Evolutionary conservation across 306 rosid species (phyloP), one percentile per base, ranked within the genome.

Genomic region (Mimosa pudica): DNA sequence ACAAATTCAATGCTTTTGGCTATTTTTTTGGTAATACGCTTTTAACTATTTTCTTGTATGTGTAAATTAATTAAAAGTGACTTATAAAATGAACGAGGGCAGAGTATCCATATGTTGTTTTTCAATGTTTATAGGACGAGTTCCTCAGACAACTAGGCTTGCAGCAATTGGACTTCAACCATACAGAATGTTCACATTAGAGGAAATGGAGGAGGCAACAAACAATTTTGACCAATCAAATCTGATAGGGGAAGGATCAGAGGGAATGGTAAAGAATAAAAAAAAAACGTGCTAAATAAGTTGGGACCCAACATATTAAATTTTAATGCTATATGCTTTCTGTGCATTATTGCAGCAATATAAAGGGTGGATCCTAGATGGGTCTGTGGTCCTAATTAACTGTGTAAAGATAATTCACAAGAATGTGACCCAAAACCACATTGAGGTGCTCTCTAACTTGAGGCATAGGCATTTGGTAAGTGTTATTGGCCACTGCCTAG

Each of bases 391-490:
- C 49, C 87, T 84, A 3, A 86, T 96, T 73, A 90, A 73, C 36
- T 84, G 93, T 80, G 72, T 89, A 45, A 93, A 86, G 76, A 55
- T 89, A 60, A 93, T 82, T 88, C 98, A 88, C 76, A 96, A 93
- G 67, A 85, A 86, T 65, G 10, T 82, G 55, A 78, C 88, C 47
- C 90, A 88, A 82, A 86, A 86, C 85, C 74, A 83, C 64, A 82
- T 91, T 80, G 96, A 88, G 45, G 88, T 84, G 17, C 70, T 96
- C 32, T 80, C 87, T 13, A 88, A 91, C 82, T 84, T 93, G 58
- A 93, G 99, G 85, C 99, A 96, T 49, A 85, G 92, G 81, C 97
- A 96, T 87, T 78, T 96, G 89, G 97, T 91, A 78, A 93, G 98
- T 80, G 87, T 96, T 83, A 69, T 96, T 2, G 99, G 99, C 72